These are phyloP conservation scores for Orbilia brochopaga DNA, from an alignment of 2,329 filamentous ascomycete species.

Conservation along the genomic window DNA sequence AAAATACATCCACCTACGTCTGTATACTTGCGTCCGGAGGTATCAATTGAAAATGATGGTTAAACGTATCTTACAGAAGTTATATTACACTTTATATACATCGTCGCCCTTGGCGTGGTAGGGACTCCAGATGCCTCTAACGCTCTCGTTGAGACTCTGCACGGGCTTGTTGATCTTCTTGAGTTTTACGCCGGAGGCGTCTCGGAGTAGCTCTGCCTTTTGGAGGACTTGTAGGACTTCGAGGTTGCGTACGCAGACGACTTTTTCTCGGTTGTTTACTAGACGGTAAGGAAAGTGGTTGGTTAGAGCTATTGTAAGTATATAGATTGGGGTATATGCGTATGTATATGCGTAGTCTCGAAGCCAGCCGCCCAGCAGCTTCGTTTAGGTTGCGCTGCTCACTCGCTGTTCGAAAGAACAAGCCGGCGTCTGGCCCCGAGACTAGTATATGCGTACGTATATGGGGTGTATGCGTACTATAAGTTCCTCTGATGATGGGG, in stretches of 20 bases:
- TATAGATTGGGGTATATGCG: not conserved
- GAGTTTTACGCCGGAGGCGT: slow-evolving; percentile 77
- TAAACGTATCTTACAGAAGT: slow-evolving; percentile 1
- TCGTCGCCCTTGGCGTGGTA: slow-evolving; percentile 64
- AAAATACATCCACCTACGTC: too few relatives aligned
- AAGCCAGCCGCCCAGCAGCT: too few relatives aligned
- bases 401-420: too few relatives aligned
- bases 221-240: slow-evolving; percentile 78
- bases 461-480: slow-evolving; percentile 62
- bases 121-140: slow-evolving; percentile 74
- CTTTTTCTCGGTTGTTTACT: slow-evolving; percentile 82
- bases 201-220: slow-evolving; percentile 75
- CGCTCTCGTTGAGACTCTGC: slow-evolving; percentile 69
- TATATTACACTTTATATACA: slow-evolving; percentile 52
- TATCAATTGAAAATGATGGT: too few relatives aligned
- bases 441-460: too few relatives aligned
- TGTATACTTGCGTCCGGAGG: too few relatives aligned
- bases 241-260: slow-evolving; percentile 87
- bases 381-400: too few relatives aligned
- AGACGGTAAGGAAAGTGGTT: not conserved
- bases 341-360: not conserved
- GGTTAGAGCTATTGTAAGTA: not conserved
- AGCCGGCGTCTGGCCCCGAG: too few relatives aligned
- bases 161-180: slow-evolving; percentile 69
- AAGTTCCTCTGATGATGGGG: slow-evolving; percentile 85